phyloP scores from a whole-genome alignment of 2,329 filamentous ascomycete species.

The Ceratocystis variospora region DNA sequence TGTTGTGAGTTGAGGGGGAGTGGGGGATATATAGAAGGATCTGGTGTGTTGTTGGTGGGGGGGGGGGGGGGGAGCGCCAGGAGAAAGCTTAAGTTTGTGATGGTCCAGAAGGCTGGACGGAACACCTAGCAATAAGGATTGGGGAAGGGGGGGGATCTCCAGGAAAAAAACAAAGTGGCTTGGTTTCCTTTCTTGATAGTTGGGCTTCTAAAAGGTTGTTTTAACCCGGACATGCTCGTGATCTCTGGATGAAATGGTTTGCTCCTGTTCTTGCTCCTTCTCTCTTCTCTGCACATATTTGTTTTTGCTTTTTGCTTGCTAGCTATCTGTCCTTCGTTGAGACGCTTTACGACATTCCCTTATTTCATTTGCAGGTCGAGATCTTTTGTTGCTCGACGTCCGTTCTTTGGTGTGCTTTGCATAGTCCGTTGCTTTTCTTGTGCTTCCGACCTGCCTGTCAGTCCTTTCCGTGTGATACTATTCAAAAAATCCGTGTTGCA shows the following conservation, averaged over 20 bases:
- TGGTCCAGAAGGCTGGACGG: neutral
- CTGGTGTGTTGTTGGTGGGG: too few relatives aligned
- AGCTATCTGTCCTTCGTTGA: neutral
- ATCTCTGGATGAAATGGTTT: neutral
- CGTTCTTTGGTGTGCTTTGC: conserved; percentile 15
- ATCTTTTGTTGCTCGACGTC: conserved; percentile 15
- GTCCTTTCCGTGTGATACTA: conserved; percentile 9
- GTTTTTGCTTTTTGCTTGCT: neutral
- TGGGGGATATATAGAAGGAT: too few relatives aligned
- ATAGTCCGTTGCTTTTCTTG: neutral
- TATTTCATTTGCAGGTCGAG: conserved; percentile 9
- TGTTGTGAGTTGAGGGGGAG: too few relatives aligned
- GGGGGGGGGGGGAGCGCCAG: too few relatives aligned
- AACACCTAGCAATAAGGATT: neutral
- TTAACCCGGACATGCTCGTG: neutral
- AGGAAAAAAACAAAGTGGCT: conserved; percentile 1
- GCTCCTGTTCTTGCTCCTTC: neutral
- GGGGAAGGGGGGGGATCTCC: neutral
- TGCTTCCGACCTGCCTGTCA: conserved; percentile 6
- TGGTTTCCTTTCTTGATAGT: conserved; percentile 1
- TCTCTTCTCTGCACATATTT: neutral
- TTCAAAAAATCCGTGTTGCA: neutral
- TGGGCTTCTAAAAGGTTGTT: neutral
- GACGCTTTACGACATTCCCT: conserved; percentile 3
- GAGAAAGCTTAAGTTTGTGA: neutral